Percentiles rank a stretch among this genome's conserved stretches.
Conservation (phyloP, 2,329 filamentous ascomycete species). For the Fusarium pseudoanthophilum region DNA sequence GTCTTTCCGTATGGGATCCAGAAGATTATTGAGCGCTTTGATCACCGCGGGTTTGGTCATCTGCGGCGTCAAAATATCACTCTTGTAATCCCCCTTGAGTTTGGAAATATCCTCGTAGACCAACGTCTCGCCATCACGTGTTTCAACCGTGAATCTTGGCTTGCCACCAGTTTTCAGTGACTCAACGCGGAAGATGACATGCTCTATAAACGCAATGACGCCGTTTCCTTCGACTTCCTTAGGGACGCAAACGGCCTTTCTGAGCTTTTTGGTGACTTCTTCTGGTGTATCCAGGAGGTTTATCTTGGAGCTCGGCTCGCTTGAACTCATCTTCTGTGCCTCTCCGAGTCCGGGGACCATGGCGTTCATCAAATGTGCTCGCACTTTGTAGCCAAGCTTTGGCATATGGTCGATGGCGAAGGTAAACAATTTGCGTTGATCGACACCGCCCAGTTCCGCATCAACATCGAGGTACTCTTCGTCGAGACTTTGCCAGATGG, state of each 20-base stretch:
- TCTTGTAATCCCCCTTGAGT: not conserved
- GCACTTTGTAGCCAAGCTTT: not conserved
- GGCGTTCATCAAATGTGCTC: not conserved
- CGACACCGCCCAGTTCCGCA: not conserved
- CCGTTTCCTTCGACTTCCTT: not conserved
- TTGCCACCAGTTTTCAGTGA: not conserved
- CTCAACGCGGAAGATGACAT: not conserved
- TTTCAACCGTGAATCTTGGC: not conserved
- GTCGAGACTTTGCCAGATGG: not conserved
- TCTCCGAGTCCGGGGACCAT: not conserved
- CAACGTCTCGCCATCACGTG: rapidly evolving
- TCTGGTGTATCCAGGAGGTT: rapidly evolving
- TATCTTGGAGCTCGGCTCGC: not conserved
- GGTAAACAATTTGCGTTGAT: not conserved
- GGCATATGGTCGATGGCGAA: not conserved
- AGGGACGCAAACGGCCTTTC: not conserved
- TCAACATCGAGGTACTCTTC: not conserved
- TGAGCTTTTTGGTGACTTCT: not conserved
- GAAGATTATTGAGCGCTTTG: not conserved
- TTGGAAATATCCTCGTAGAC: not conserved
- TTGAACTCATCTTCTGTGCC: conserved; percentile 11
- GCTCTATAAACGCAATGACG: not conserved
- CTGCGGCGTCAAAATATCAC: not conserved
- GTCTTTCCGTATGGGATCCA: not conserved
- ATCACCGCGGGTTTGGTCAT: not conserved